Evolutionary conservation across 1,139 yeast species (phyloP), one percentile per base, ranked within the genome.

Genomic region (Magnusiomyces magnusii): DNA sequence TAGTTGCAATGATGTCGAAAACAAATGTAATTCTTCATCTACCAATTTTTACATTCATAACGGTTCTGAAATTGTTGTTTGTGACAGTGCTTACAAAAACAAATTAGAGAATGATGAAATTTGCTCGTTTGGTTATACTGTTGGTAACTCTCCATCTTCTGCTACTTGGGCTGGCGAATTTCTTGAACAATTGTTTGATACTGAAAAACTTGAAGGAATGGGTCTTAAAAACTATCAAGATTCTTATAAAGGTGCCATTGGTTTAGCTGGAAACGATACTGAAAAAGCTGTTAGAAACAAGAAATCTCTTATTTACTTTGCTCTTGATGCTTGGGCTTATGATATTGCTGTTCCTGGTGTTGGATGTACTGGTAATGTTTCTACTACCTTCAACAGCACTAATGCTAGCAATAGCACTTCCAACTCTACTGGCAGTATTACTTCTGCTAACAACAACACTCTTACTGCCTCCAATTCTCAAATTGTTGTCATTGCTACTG

Each of bases 11-110:
- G n/a, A n/a, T n/a, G n/a, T n/a, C n/a, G n/a, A n/a, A n/a, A n/a
- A 71, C 0, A 70, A 72, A 57, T 75, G 78, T 65, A 62, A 62
- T 9, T 67, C 68, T 44, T 21, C 47, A 7, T 3, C 34, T 10
- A 9, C 54, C 15, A 73, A 74, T 21, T 74, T 74, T 71, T 76
- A 76, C 10, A 77, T 77, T 41, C 75, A 75, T 57, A 72, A 73
- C 58, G 74, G 65, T 23, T 64, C 73, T 2, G 70, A 73, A 55
- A 74, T 73, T 15, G 74, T 71, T 36, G 66, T 73, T 56, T 73
- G 65, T 23, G 70, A 68, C 51, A 60, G 62, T 10, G 66, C 72
- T 41, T 70, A 62, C 62, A 58, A 59, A 21, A 27, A 63, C 24
- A 67, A 69, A 59, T 42, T 55, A 17, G 64, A 56, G 54, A 64